phyloP scores from a whole-genome alignment of 768 basidiomycete genomes.

The Suillus variegatus region DNA sequence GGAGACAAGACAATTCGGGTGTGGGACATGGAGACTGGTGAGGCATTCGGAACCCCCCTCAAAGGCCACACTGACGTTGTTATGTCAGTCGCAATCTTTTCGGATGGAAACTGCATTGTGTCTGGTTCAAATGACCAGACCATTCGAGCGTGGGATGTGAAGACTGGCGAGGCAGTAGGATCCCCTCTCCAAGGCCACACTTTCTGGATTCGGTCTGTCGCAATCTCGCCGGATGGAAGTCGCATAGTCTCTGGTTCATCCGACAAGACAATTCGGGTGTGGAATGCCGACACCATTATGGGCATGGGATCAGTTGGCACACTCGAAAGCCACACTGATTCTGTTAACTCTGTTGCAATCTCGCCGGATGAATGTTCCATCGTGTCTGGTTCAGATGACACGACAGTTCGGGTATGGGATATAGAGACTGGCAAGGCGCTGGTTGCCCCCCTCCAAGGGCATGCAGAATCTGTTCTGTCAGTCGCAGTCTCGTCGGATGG shows the following conservation, averaged over 20 bases:
- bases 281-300: neutral
- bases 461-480: neutral
- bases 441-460: neutral
- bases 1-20: neutral
- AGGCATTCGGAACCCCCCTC: no score
- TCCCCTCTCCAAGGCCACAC: neutral
- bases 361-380: neutral
- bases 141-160: no score
- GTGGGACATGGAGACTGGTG: neutral
- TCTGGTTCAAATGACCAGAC: no score
- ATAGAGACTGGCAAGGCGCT: neutral
- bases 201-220: rapidly evolving
- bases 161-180: no score
- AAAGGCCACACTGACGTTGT: no score
- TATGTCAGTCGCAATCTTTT: no score
- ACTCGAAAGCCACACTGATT: neutral
- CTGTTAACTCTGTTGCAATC: neutral
- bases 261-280: neutral
- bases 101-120: no score
- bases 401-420: neutral
- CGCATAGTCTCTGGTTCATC: neutral
- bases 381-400: neutral
- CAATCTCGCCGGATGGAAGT: neutral
- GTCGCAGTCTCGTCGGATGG: neutral
- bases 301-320: neutral